Conservation (phyloP, 1,139 yeast species). For the Lodderomyces beijingensis region DNA sequence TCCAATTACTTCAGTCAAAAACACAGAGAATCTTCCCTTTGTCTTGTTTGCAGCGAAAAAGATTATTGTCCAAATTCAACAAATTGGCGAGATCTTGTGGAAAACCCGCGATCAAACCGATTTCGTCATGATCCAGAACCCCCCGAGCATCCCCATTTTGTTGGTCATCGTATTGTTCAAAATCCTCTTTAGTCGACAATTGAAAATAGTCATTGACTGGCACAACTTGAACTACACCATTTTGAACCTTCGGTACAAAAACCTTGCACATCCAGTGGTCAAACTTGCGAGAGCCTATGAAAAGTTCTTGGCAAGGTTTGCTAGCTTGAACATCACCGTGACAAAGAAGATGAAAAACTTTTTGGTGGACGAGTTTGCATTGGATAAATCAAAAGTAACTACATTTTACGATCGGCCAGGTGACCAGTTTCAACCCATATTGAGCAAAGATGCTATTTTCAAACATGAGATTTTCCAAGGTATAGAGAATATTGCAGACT, state of each 20-base stretch:
- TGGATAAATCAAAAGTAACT: conserved; percentile 29
- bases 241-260: conserved; percentile 58
- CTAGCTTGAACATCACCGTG: conserved; percentile 70
- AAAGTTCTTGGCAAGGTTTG: conserved; percentile 50
- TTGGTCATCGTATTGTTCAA: conserved; percentile 57
- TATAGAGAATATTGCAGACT: conserved; percentile 27
- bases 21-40: conserved; percentile 46
- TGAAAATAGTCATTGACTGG: conserved; percentile 84
- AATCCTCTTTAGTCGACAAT: conserved; percentile 50
- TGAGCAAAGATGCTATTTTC: no score
- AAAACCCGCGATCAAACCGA: conserved; percentile 58
- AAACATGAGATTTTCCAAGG: conserved; percentile 32
- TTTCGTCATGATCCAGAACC: conserved; percentile 81
- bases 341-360: conserved; percentile 68
- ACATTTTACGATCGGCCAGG: conserved; percentile 78
- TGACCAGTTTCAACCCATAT: conserved; percentile 42
- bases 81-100: conserved; percentile 40
- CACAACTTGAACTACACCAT: conserved; percentile 91
- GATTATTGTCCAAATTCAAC: conserved; percentile 51
- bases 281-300: conserved; percentile 56
- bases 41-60: conserved; percentile 57
- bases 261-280: conserved; percentile 60
- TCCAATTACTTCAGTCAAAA: conserved; percentile 45
- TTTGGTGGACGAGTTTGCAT: conserved; percentile 51
- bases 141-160: conserved; percentile 86